Conservation (phyloP, 495 filamentous ascomycete species). For the Aspergillus nidulans region DNA sequence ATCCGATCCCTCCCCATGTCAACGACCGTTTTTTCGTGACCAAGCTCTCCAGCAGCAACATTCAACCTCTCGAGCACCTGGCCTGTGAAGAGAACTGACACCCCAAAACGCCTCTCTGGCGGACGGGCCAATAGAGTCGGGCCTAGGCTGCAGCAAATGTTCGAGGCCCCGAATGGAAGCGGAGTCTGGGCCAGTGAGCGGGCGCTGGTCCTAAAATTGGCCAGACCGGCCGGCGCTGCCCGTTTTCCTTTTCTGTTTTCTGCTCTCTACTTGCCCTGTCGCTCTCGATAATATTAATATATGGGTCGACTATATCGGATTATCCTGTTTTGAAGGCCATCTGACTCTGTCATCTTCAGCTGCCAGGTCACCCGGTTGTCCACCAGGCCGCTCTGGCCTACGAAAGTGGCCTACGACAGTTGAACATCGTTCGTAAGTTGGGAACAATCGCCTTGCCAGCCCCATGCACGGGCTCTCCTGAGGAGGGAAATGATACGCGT, state of each 20-base stretch:
- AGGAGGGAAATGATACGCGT: slow-evolving; percentile 4
- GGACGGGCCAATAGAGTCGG: slow-evolving; percentile 8
- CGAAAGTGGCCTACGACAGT: too few relatives aligned
- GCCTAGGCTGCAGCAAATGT: slow-evolving; percentile 7
- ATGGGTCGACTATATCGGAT: neutral
- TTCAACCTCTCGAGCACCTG: neutral
- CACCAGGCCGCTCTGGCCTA: too few relatives aligned
- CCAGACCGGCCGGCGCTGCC: neutral
- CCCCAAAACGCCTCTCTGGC: slow-evolving; percentile 17
- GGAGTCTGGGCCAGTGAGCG: slow-evolving; percentile 6
- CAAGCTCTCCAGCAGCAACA: neutral
- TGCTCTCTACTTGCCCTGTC: neutral
- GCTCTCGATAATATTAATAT: neutral
- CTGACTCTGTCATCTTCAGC: slow-evolving; percentile 14
- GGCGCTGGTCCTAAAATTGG: slow-evolving; percentile 17
- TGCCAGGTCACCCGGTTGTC: neutral
- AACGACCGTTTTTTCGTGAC: too few relatives aligned
- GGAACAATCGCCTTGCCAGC: neutral
- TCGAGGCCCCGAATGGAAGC: slow-evolving; percentile 25
- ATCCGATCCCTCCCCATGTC: neutral
- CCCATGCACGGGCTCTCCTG: slow-evolving; percentile 8
- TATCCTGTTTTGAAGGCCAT: slow-evolving; percentile 1
- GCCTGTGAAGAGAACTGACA: slow-evolving; percentile 7
- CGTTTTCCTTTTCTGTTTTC: slow-evolving; percentile 12
- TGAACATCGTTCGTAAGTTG: too few relatives aligned